Base-by-base conservation (phyloP, 805 yeast genomes). In the Myxozyma neotropica region DNA sequence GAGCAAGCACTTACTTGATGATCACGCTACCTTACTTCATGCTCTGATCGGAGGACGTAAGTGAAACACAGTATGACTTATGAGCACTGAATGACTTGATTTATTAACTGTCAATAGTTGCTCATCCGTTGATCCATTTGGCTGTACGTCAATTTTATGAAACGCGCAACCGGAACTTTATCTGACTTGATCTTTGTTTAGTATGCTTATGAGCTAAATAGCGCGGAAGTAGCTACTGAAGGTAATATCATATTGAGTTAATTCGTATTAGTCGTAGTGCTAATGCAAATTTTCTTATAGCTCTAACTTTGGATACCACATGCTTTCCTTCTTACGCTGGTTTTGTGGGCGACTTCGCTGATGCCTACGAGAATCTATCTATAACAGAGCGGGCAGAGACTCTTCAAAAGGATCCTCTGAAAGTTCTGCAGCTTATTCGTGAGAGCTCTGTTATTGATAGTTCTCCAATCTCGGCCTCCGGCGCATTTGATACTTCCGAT, bases 141-240 rank as follows among this genome's bases (percentile, higher is more conserved):
- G 74, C 72, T 17, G 64, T 62, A 56, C 19, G 65, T 29, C 3
- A 10, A 6, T 29, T 35, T n/a, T 13, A 13, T 15, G 29, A 17
- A 23, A 26, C 13, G 15, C 19, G 13, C 19, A 10, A 17, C 17
- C 19, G 7, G 15, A 19, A 12, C 26, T 17, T 3, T 36, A 1
- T n/a, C n/a, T 46, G 19, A n/a, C 24, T 17, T 3, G 21, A 1
- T 19, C 13, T 46, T 10, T 5, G 15, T 39, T n/a, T 42, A 55
- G 6, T 71, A 72, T 10, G 78, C 78, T 3, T 57, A 69, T 8
- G 77, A 75, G 51, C 40, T 69, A 23, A 72, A 74, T 51, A 69
- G 69, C 43, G 68, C 71, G 17, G 66, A 72, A 48, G 46, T 74
- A 4, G 79, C 75, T 0, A 64, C 69, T 24, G 75, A 73, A 36